Base-by-base conservation (phyloP, 257 asterid genomes). In the Haberlea rhodopensis region DNA sequence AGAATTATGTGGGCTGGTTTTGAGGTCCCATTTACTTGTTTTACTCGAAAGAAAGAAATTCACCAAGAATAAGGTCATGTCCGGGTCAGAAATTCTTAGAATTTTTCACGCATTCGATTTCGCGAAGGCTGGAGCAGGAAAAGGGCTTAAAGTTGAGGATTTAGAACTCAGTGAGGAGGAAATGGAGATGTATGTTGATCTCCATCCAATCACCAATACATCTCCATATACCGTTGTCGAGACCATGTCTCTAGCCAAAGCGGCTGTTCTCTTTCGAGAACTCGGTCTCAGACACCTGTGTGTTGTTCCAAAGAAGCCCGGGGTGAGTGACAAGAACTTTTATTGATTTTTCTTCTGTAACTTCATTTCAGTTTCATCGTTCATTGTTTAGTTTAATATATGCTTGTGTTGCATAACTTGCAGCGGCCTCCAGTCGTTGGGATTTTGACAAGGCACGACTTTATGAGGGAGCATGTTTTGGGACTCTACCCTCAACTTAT, bases 141-240 rank as follows among this genome's bases (percentile, higher is more conserved):
- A 87, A 84, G 99, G 97, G 71, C 83, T 80, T 34, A 89, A 82
- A 72, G 76, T 92, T 29, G 96, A 85, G 72, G 99, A 92, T 74
- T 29, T 92, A 72, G 81, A 76, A 6, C 67, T 92, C 57, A 70
- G 68, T 18, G 83, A 75, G 10, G 97, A 89, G 73, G 99, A 89
- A 68, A 77, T 85, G 99, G 97, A 85, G 71, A 85, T 89, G 97
- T 92, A 79, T 49, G 84, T 92, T 31, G 99, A 92, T 81, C 90
- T 92, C 16, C 99, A 87, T 79, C 95, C 99, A 2, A 81, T 92
- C 16, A 79, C 96, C 8, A 92, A 89, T 67, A 75, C 96, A 40
- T 92, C 99, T 27, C 99, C 99, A 0, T 89, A 89, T 78, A 92
- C 89, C 40, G 99, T 89, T 1, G 90, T 87, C n/a, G 99, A 92